Conservation (phyloP, 1,284 basidiomycete species). For the Marasmius sp. region DNA sequence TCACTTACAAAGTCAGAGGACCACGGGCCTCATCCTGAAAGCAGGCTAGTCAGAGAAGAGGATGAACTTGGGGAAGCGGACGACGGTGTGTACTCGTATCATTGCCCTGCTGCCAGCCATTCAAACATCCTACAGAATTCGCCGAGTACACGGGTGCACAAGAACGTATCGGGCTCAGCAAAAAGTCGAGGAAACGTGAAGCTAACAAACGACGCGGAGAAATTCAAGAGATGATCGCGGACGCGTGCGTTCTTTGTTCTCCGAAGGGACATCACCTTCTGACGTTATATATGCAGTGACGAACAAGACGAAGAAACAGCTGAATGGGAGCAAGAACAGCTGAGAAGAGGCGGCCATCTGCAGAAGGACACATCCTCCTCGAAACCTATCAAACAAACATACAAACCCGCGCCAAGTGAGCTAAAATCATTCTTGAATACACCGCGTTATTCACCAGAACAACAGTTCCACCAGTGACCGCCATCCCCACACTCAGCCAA, state of each 20-base stretch:
- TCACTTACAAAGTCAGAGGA: constrained; percentile 59
- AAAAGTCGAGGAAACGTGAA: constrained; percentile 79
- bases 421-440: constrained; percentile 9
- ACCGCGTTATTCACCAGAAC: constrained; percentile 14
- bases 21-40: constrained; percentile 86
- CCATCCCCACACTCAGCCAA: constrained; percentile 57
- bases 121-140: constrained; percentile 55
- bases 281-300: constrained; percentile 46
- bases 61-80: constrained; percentile 93
- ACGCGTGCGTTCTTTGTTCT: constrained; percentile 59
- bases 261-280: not conserved
- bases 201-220: constrained; percentile 69
- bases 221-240: constrained; percentile 87
- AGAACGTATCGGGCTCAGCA: constrained; percentile 84
- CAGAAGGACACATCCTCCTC: constrained; percentile 29
- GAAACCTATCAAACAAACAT: constrained; percentile 49
- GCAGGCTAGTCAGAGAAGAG: constrained; percentile 85
- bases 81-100: constrained; percentile 62
- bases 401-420: constrained; percentile 78
- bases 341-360: constrained; percentile 69
- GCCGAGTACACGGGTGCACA: constrained; percentile 90
- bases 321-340: constrained; percentile 91
- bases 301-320: constrained; percentile 86
- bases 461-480: constrained; percentile 60
- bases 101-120: not conserved